Conservation (phyloP, 1,284 basidiomycete species). For the Farysia itapuensis region DNA sequence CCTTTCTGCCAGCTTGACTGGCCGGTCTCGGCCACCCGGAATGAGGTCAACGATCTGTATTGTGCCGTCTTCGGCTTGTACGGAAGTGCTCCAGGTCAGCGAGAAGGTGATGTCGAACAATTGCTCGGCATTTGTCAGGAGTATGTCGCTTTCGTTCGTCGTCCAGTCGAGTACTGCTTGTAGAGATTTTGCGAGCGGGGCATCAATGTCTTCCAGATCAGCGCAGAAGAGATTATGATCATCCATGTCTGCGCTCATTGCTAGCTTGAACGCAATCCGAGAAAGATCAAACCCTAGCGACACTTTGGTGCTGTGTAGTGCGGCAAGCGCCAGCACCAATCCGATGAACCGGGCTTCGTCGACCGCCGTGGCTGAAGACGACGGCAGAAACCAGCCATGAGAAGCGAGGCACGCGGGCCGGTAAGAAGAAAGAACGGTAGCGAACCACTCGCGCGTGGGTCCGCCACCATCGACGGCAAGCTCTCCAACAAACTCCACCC, state of each 20-base stretch:
- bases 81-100: slow-evolving; percentile 26
- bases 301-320: slow-evolving; percentile 35
- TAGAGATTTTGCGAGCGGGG: slow-evolving; percentile 20
- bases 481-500: slow-evolving; percentile 38
- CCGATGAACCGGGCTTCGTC: slow-evolving; percentile 26
- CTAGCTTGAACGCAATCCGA: slow-evolving; percentile 27
- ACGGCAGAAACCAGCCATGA: slow-evolving; percentile 13
- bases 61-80: slow-evolving; percentile 3
- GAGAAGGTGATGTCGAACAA: slow-evolving; percentile 23
- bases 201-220: slow-evolving; percentile 22
- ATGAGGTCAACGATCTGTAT: slow-evolving; percentile 20
- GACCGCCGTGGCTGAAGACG: neutral
- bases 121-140: slow-evolving; percentile 2
- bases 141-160: neutral
- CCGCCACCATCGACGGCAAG: slow-evolving; percentile 46
- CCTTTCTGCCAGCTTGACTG: slow-evolving; percentile 14
- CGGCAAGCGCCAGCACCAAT: slow-evolving; percentile 30
- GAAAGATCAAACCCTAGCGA: slow-evolving; percentile 19
- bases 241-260: slow-evolving; percentile 1
- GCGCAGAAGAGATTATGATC: slow-evolving; percentile 5
- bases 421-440: slow-evolving; percentile 5
- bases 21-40: slow-evolving; percentile 23
- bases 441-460: slow-evolving; percentile 44
- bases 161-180: slow-evolving; percentile 21
- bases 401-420: slow-evolving; percentile 1